These are phyloP conservation scores for Xerocomus spinulosus DNA, from an alignment of 768 basidiomycete genomes.

Conservation along the genomic window DNA sequence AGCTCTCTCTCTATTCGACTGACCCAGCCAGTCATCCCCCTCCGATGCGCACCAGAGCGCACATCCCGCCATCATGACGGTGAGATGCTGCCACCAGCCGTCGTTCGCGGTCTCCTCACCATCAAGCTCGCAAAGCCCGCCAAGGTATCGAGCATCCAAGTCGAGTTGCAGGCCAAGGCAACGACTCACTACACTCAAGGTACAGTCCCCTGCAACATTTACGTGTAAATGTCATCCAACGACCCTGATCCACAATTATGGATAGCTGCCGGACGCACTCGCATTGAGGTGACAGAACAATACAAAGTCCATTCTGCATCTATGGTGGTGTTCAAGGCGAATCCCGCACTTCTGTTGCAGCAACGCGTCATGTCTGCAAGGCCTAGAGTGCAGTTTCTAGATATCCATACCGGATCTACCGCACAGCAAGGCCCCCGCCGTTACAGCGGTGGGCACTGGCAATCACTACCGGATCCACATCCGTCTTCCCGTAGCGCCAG, in stretches of 20 bases:
- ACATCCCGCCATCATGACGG: constrained; percentile 18
- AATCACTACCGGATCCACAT: not conserved
- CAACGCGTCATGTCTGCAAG: constrained; percentile 12
- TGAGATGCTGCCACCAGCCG: constrained; percentile 49
- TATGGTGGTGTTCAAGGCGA: constrained; percentile 69
- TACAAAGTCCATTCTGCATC: constrained; percentile 68
- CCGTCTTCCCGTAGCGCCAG: constrained; percentile 8
- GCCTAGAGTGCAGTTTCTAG: constrained; percentile 14
- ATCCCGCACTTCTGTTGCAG: constrained; percentile 31
- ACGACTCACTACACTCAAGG: constrained; percentile 84
- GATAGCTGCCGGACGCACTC: constrained; percentile 62
- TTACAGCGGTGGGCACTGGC: not conserved
- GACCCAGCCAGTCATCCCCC: constrained; percentile 71
- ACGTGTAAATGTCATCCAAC: not conserved
- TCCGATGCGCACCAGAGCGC: constrained; percentile 43
- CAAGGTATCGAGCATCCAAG: constrained; percentile 78
- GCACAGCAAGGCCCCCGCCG: not conserved
- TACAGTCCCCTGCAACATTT: constrained; percentile 30
- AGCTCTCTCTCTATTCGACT: constrained; percentile 54
- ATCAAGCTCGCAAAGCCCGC: constrained; percentile 70
- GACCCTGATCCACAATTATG: not conserved
- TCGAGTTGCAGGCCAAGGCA: constrained; percentile 70
- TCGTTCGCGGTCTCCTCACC: constrained; percentile 63
- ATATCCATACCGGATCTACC: not conserved
- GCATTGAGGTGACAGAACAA: constrained; percentile 75